phyloP scores from a whole-genome alignment of 495 filamentous ascomycete genomes.

The Aspergillus heteromorphus region DNA sequence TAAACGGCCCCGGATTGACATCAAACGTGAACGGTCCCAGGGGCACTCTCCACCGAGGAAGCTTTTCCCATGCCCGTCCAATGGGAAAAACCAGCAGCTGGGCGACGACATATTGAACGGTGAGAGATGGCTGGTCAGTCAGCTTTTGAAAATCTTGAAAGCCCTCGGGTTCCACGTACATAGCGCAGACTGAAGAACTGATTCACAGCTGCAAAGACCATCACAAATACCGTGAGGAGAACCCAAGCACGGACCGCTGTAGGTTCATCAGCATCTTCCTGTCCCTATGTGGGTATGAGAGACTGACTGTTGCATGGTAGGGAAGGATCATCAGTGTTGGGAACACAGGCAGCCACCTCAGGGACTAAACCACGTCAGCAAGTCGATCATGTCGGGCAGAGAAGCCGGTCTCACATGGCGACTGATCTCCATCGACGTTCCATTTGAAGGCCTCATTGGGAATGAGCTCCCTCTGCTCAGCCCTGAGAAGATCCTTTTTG shows the following conservation, averaged over 20 bases:
- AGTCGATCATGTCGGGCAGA: neutral
- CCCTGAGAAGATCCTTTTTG: neutral
- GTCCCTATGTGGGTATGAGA: neutral
- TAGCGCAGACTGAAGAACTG: slow-evolving; percentile 27
- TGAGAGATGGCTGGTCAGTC: slow-evolving; percentile 65
- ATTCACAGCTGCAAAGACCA: slow-evolving; percentile 22
- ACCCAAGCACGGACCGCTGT: slow-evolving; percentile 25
- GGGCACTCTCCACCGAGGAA: slow-evolving; percentile 54
- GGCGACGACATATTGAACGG: slow-evolving; percentile 61
- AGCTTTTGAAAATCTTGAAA: no score
- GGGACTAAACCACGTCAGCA: slow-evolving; percentile 13
- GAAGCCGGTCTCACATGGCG: slow-evolving; percentile 15
- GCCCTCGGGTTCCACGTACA: slow-evolving; percentile 4
- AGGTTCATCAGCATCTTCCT: neutral
- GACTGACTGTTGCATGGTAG: slow-evolving; percentile 21
- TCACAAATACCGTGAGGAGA: slow-evolving; percentile 22
- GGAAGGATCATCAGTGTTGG: slow-evolving; percentile 24
- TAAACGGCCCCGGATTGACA: slow-evolving; percentile 60
- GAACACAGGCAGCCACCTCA: slow-evolving; percentile 26
- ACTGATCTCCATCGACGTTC: slow-evolving; percentile 26
- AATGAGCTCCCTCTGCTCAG: slow-evolving; percentile 12
- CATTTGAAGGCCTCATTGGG: slow-evolving; percentile 24
- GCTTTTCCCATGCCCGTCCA: slow-evolving; percentile 38
- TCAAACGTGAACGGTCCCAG: slow-evolving; percentile 47
- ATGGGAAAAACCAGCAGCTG: slow-evolving; percentile 60